phyloP scores from a whole-genome alignment of 345 rosid species.

The Ceriops zippeliana region DNA sequence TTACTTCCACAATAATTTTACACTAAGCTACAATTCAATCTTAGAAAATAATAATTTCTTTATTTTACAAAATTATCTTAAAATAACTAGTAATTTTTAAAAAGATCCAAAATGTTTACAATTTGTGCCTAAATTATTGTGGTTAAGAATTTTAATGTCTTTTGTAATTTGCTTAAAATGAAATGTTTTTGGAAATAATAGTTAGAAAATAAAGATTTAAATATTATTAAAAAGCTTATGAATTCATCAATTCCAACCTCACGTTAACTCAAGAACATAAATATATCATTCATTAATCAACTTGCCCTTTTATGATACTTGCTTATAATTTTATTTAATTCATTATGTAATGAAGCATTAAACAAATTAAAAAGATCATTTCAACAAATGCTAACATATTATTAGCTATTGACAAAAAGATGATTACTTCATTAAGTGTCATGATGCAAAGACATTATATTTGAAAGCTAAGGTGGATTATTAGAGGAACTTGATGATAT shows the following conservation, averaged over 20 bases:
- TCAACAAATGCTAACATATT: slow-evolving; percentile 10
- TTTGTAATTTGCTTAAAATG: neutral
- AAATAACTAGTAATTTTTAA: too few species aligned
- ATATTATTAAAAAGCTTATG: slow-evolving; percentile 17
- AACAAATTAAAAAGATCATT: slow-evolving; percentile 12
- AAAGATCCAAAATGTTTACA: too few species aligned
- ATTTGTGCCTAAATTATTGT: too few species aligned
- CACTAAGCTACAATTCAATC: too few species aligned
- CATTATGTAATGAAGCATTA: neutral
- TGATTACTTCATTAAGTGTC: slow-evolving; percentile 17
- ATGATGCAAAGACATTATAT: slow-evolving; percentile 17
- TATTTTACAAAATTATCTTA: too few species aligned
- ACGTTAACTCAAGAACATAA: neutral
- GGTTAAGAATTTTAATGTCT: neutral
- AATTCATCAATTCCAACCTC: slow-evolving; percentile 22
- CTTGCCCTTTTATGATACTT: slow-evolving; percentile 15
- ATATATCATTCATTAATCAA: slow-evolving; percentile 18
- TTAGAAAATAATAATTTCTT: too few species aligned
- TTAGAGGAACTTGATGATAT: neutral
- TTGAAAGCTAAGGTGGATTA: slow-evolving; percentile 17
- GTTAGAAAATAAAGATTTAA: slow-evolving; percentile 18
- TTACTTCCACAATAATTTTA: too few species aligned
- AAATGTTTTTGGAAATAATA: too few species aligned
- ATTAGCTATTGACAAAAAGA: slow-evolving; percentile 31
- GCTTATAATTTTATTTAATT: slow-evolving; percentile 25